Base-by-base conservation (phyloP, 1,284 basidiomycete genomes). In the Meripilus lineatus region DNA sequence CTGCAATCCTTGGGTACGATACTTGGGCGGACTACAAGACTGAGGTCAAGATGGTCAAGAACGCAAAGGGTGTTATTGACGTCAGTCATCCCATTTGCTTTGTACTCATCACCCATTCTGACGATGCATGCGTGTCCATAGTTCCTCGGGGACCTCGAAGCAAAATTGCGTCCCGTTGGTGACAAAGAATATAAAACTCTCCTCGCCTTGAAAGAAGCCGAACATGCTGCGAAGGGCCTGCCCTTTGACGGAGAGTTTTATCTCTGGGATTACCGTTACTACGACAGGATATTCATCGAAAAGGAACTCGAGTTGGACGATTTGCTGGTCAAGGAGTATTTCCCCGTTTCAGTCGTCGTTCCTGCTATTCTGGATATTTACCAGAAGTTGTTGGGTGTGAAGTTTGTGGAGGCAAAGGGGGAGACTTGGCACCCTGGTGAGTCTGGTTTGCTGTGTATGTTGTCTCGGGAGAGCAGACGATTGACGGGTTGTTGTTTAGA, bases 41-140 rank as follows among this genome's bases (percentile, higher is more conserved):
- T 0, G 88, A 92, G 58, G 74, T 79, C 44, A 91, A 90, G 68
- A 91, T 93, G 89, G 79, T 86, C 49, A 90, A 90, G 60, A 75
- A 70, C 26, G 79, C 77, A 2, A 66, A 76, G 37, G 71, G 72
- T 38, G 79, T 84, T 2, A 60, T 70, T 53, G 68, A 75, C 30
- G 24, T 47, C n/a, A n/a, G n/a, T n/a, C n/a, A n/a, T n/a, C n/a
- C n/a, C n/a, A 8, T 39, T 14, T 17, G 5, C 17, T 13, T 14
- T 10, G 15, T 18, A 28, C 17, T 26, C 3, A 6, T 36, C n/a
- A 36, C 10, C 25, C 26, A 32, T 22, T 40, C n/a, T 10, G 8
- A 30, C 28, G 8, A 30, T 10, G 8, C 14, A 4, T 32, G 6
- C 24, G 22, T 5, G 28, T 28, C 34, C 6, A 7, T 46, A 78